phyloP scores from a whole-genome alignment of 2,329 filamentous ascomycete species.

The Pestalotiopsis sp. region DNA sequence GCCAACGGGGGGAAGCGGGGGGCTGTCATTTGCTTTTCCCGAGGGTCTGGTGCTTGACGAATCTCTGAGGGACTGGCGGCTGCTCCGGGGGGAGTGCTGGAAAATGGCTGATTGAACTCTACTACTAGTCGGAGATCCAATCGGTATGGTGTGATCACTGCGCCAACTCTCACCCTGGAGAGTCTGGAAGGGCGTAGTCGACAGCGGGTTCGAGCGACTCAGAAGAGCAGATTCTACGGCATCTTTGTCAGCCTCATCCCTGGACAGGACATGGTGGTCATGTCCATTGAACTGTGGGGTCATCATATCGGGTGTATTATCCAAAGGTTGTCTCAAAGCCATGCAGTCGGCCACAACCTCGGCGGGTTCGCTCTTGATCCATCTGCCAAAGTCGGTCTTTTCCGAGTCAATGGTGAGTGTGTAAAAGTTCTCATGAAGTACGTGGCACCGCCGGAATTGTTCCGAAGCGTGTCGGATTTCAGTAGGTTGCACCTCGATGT shows the following conservation, averaged over 20 bases:
- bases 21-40: constrained; percentile 57
- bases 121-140: constrained; percentile 44
- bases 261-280: constrained; percentile 23
- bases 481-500: constrained; percentile 77
- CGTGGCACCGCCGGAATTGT: constrained; percentile 71
- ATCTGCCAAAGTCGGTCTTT: constrained; percentile 74
- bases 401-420: constrained; percentile 79
- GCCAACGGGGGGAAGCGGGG: constrained; percentile 60
- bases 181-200: constrained; percentile 24
- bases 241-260: constrained; percentile 35
- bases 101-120: constrained; percentile 39
- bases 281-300: constrained; percentile 23
- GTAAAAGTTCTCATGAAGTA: constrained; percentile 85
- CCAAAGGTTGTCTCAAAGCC: constrained; percentile 56
- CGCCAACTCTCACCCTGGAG: constrained; percentile 50
- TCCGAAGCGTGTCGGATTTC: constrained; percentile 79
- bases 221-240: constrained; percentile 42
- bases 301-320: constrained; percentile 21
- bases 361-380: constrained; percentile 78
- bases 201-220: constrained; percentile 35
- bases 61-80: constrained; percentile 51
- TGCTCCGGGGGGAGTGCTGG: constrained; percentile 53
- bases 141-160: constrained; percentile 54
- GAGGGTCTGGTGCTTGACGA: constrained; percentile 45
- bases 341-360: constrained; percentile 83